Percentiles rank a stretch among this genome's conserved stretches.
Evolutionary conservation across 257 asterid species (phyloP).

Genomic region (Ilex aquifolium): DNA sequence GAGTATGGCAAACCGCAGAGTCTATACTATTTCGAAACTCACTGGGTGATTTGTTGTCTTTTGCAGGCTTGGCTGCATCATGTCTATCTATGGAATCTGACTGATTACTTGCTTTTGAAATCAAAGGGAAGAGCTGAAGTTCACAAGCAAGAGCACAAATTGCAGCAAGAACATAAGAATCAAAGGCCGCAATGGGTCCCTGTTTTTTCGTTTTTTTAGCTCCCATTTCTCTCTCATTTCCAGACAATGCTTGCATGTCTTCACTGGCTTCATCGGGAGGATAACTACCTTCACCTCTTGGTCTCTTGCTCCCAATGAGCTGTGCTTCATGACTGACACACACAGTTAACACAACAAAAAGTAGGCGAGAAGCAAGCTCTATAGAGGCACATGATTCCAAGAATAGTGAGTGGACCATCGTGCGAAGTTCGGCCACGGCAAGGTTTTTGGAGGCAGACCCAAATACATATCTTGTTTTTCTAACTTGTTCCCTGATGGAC

Average conservation of each 20-base stretch:
- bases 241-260: conserved; percentile 29
- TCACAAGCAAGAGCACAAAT: conserved; percentile 97
- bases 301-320: conserved; percentile 64
- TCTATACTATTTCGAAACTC: conserved; percentile 60
- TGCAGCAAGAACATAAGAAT: conserved; percentile 97
- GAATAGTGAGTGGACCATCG: conserved; percentile 92
- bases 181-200: conserved; percentile 96
- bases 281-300: conserved; percentile 45
- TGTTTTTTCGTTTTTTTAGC: conserved; percentile 53
- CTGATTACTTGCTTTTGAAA: conserved; percentile 48
- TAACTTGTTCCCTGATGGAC: conserved; percentile 69
- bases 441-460: conserved; percentile 94
- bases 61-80: conserved; percentile 37
- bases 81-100: conserved; percentile 24
- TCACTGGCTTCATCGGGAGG: conserved; percentile 35
- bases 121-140: conserved; percentile 82
- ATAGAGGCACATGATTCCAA: conserved; percentile 83
- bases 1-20: conserved; percentile 87
- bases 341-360: conserved; percentile 88
- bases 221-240: conserved; percentile 35
- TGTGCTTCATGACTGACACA: conserved; percentile 96
- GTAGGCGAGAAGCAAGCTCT: conserved; percentile 96
- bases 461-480: conserved; percentile 65
- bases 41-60: conserved; percentile 37
- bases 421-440: conserved; percentile 92